Percentiles rank a stretch among this genome's conserved stretches.
Evolutionary conservation across 768 basidiomycete genomes (phyloP).

Genomic region (Trametes cingulata): DNA sequence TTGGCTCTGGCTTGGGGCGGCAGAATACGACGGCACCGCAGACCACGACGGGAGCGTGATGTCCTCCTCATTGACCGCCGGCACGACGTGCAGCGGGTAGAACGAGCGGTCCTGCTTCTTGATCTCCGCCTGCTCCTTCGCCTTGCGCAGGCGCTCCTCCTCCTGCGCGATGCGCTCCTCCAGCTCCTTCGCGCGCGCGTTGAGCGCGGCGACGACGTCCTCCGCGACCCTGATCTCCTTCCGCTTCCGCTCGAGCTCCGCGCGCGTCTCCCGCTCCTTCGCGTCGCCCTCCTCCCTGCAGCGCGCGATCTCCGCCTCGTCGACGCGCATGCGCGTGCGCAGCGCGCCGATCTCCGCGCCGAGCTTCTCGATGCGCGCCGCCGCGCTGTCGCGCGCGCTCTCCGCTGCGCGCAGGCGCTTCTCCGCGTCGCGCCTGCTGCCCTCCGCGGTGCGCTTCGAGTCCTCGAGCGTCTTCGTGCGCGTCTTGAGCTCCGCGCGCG

Average conservation of each 20-base stretch:
- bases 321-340: slow-evolving; percentile 53
- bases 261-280: slow-evolving; percentile 29
- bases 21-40: background rate
- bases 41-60: slow-evolving; percentile 23
- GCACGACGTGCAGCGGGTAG: slow-evolving; percentile 33
- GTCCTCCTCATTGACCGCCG: slow-evolving; percentile 25
- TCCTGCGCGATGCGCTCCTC: slow-evolving; percentile 70
- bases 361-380: slow-evolving; percentile 55
- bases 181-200: slow-evolving; percentile 66
- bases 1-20: slow-evolving; percentile 7
- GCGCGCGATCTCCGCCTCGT: slow-evolving; percentile 47
- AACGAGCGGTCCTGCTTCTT: slow-evolving; percentile 45
- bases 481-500: slow-evolving; percentile 75
- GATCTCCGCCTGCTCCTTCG: slow-evolving; percentile 59
- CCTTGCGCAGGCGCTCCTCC: slow-evolving; percentile 57
- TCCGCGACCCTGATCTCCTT: slow-evolving; percentile 66
- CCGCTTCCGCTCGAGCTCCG: slow-evolving; percentile 48
- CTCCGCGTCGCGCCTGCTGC: slow-evolving; percentile 80
- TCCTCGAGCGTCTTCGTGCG: slow-evolving; percentile 88
- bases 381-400: slow-evolving; percentile 61
- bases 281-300: slow-evolving; percentile 26
- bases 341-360: slow-evolving; percentile 62
- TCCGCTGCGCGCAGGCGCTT: slow-evolving; percentile 78
- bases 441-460: slow-evolving; percentile 79
- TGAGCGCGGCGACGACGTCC: slow-evolving; percentile 63